Conservation (phyloP, 352 stramenopile species). For the Globisporangium cystogenes region DNA sequence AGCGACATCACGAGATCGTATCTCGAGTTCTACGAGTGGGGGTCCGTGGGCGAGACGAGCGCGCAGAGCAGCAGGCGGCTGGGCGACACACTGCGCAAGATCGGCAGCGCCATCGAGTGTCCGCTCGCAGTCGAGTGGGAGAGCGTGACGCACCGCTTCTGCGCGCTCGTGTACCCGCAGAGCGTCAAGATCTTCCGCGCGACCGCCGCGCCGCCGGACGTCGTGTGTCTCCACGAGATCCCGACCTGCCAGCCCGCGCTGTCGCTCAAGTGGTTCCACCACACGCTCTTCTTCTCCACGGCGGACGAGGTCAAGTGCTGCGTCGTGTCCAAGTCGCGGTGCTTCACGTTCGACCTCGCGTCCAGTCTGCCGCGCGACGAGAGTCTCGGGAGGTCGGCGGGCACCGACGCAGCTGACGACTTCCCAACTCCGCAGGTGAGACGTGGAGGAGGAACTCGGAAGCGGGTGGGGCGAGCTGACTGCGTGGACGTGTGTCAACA, state of each 20-base stretch:
- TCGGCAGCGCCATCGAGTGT: conserved; percentile 36
- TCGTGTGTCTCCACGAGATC: conserved; percentile 54
- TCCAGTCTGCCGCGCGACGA: conserved; percentile 18
- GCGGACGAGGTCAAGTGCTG: conserved; percentile 61
- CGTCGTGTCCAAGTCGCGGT: conserved; percentile 48
- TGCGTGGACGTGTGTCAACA: conserved; percentile 8
- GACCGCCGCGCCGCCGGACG: conserved; percentile 14
- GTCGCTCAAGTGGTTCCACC: conserved; percentile 60
- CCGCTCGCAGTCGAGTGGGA: conserved; percentile 67
- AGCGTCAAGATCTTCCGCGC: conserved; percentile 49
- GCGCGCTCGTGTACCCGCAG: conserved; percentile 47
- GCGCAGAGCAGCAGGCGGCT: conserved; percentile 8
- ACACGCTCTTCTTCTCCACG: conserved; percentile 62
- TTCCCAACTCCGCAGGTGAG: conserved; percentile 45
- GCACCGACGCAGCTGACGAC: conserved; percentile 21
- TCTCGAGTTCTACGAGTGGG: conserved; percentile 78
- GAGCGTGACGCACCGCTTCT: conserved; percentile 31
- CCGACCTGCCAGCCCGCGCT: conserved; percentile 24
- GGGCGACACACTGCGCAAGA: conserved; percentile 15
- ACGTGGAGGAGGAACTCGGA: no score
- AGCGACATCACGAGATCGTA: conserved; percentile 50
- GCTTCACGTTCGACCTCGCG: conserved; percentile 59
- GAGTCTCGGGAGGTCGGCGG: conserved; percentile 1
- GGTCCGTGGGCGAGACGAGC: conserved; percentile 6
- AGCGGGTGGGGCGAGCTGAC: background rate